These are phyloP conservation scores for Rhizopus stolonifer DNA, from an alignment of 371 early-diverging fungal genomes.

Conservation along the genomic window DNA sequence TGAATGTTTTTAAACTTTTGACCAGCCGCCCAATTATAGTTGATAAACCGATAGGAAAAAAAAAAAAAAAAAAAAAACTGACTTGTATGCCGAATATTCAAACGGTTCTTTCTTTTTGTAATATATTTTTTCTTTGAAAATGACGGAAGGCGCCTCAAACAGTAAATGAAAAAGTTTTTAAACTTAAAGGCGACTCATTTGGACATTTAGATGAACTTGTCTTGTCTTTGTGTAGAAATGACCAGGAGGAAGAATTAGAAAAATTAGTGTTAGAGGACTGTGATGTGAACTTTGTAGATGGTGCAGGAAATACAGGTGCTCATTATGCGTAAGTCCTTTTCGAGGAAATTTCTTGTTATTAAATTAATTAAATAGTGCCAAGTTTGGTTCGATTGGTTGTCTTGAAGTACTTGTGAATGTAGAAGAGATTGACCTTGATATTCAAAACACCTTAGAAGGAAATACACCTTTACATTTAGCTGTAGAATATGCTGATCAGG, in stretches of 20 bases:
- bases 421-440: conserved; percentile 57
- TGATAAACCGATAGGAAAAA: no score
- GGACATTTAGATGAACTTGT: conserved; percentile 50
- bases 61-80: no score
- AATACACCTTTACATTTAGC: conserved; percentile 71
- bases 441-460: conserved; percentile 53
- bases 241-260: conserved; percentile 53
- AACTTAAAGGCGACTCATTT: not conserved
- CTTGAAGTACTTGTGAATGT: conserved; percentile 54
- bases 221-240: conserved; percentile 54
- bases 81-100: no score
- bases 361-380: conserved; percentile 39
- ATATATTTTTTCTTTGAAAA: not conserved
- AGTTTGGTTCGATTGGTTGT: conserved; percentile 57
- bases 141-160: conserved; percentile 4
- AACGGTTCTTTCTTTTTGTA: no score
- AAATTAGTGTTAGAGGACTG: conserved; percentile 36
- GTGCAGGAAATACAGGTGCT: conserved; percentile 64
- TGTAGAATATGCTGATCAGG: conserved; percentile 45
- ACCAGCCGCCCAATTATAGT: no score
- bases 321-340: conserved; percentile 64
- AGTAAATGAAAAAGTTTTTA: not conserved
- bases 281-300: conserved; percentile 59
- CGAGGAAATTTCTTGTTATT: not conserved
- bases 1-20: no score